phyloP scores from a whole-genome alignment of 2,329 filamentous ascomycete genomes.

The Monosporascus sp. region DNA sequence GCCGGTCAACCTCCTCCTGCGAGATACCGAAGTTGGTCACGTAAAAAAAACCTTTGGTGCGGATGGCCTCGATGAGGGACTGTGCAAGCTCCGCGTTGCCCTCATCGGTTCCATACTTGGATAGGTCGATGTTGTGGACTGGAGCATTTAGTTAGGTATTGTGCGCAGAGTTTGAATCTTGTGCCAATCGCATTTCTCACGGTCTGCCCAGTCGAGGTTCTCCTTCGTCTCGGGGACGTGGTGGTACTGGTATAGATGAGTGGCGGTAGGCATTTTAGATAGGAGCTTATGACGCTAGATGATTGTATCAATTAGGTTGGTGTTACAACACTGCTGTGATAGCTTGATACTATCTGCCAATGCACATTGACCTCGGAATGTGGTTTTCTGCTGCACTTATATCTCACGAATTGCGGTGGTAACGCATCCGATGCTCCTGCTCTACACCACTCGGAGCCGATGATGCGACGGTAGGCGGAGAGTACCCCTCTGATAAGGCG shows the following conservation, averaged over 20 bases:
- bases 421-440: too few relatives aligned
- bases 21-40: conserved; percentile 56
- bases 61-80: conserved; percentile 27
- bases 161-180: background rate
- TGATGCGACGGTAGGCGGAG: too few relatives aligned
- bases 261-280: conserved; percentile 27
- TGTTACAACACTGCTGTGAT: too few relatives aligned
- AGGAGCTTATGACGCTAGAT: background rate
- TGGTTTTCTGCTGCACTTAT: too few relatives aligned
- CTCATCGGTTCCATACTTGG: conserved; percentile 26
- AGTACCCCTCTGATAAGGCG: too few relatives aligned
- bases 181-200: conserved; percentile 11
- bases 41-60: conserved; percentile 50
- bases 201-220: conserved; percentile 32
- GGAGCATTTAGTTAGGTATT: background rate
- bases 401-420: too few relatives aligned
- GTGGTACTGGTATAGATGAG: conserved; percentile 27
- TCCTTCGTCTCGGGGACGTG: conserved; percentile 33
- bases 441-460: too few relatives aligned
- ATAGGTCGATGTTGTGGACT: conserved; percentile 31
- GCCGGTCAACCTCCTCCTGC: conserved; percentile 51
- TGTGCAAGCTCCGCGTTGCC: conserved; percentile 25
- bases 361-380: too few relatives aligned
- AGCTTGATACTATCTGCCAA: too few relatives aligned
- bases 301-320: background rate